These are phyloP conservation scores for Trichoderma guizhouense DNA, from an alignment of 2,329 filamentous ascomycete genomes.

Conservation along the genomic window DNA sequence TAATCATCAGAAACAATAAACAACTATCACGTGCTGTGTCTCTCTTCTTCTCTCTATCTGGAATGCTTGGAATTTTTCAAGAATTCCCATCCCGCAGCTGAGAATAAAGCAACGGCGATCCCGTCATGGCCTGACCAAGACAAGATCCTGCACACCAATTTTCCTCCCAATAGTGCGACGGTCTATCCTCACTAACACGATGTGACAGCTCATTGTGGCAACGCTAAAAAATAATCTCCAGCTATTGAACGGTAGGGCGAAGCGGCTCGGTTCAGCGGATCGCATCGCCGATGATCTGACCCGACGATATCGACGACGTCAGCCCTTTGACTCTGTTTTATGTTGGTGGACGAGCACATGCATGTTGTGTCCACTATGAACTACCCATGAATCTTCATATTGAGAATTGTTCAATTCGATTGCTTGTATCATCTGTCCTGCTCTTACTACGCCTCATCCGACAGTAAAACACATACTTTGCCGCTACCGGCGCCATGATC, in stretches of 20 bases:
- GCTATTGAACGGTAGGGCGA: not conserved
- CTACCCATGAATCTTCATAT: not conserved
- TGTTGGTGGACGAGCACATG: not conserved
- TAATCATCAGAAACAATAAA: not conserved
- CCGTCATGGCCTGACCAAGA: not conserved
- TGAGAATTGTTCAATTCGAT: not conserved
- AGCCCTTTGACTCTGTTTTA: not conserved
- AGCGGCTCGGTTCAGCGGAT: not conserved
- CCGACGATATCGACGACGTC: not conserved
- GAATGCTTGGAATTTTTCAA: not conserved
- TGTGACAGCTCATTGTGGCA: slow-evolving; percentile 11
- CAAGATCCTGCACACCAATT: not conserved
- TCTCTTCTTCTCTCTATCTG: not conserved
- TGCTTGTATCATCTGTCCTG: not conserved
- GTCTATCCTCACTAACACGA: not conserved
- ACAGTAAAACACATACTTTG: not conserved
- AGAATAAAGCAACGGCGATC: not conserved
- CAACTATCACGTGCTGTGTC: not conserved
- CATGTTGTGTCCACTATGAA: not conserved
- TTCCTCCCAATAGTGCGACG: not conserved
- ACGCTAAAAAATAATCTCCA: not conserved
- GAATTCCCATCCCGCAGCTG: not conserved
- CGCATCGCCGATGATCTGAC: slow-evolving; percentile 26
- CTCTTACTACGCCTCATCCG: not conserved
- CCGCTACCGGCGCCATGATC: not conserved